Conservation (phyloP, 2,329 filamentous ascomycete genomes). For the Decorospora gaudefroyi region DNA sequence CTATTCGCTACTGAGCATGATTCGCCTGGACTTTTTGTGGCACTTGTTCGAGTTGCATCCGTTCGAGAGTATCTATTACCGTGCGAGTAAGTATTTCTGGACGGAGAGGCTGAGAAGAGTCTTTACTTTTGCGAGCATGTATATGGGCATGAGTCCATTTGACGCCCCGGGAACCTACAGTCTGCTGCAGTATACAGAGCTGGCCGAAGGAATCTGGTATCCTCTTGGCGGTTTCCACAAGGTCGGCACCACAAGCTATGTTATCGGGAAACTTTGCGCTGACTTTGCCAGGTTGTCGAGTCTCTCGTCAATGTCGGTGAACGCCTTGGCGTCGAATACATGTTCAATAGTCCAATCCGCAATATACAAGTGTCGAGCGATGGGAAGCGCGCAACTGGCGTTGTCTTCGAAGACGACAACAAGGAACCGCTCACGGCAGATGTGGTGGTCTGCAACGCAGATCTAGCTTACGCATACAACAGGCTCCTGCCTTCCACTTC, state of each 20-base stretch:
- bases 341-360: conserved; percentile 62
- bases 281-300: conserved; percentile 54
- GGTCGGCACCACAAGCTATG: conserved; percentile 43
- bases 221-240: conserved; percentile 71
- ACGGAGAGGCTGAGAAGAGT: conserved; percentile 70
- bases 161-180: conserved; percentile 76
- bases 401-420: conserved; percentile 61
- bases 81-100: conserved; percentile 69
- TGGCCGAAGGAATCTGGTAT: conserved; percentile 78
- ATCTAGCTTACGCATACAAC: conserved; percentile 75
- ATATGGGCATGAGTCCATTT: conserved; percentile 80
- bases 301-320: conserved; percentile 67
- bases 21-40: conserved; percentile 61
- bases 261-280: conserved; percentile 3
- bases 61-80: conserved; percentile 70
- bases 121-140: conserved; percentile 81
- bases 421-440: conserved; percentile 63
- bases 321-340: conserved; percentile 65
- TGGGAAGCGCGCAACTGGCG: conserved; percentile 61
- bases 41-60: conserved; percentile 67
- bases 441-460: conserved; percentile 71
- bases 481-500: conserved; percentile 64
- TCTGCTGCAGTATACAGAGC: conserved; percentile 73
- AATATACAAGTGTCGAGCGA: conserved; percentile 60
- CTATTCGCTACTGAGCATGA: conserved; percentile 61